A percentile compares a stretch with the other conserved stretches of the same genome.
Evolutionary conservation across 2,329 filamentous ascomycete genomes (phyloP).

Genomic region (Colletotrichum lindemuthianum): DNA sequence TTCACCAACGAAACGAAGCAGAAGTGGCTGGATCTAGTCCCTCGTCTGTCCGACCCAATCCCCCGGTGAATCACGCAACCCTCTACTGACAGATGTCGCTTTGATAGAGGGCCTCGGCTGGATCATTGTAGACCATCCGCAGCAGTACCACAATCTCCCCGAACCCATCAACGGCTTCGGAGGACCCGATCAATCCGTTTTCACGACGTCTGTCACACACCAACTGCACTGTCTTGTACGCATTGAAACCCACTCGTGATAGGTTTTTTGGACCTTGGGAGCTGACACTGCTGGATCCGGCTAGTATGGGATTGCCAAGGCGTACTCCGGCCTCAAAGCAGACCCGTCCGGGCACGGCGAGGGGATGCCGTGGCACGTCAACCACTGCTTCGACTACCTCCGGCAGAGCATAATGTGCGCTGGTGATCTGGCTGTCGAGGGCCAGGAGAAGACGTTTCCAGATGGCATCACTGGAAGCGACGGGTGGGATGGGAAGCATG

Average conservation of each 20-base stretch:
- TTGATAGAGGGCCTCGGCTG: background rate
- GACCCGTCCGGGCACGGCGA: too few species aligned
- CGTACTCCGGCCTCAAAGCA: too few species aligned
- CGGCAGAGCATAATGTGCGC: conserved; percentile 3
- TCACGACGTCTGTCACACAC: background rate
- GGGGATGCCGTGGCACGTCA: background rate
- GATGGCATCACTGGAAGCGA: too few species aligned
- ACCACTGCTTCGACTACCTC: conserved; percentile 12
- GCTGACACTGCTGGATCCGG: background rate
- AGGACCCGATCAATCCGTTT: background rate
- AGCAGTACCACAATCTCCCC: background rate
- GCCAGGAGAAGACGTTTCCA: background rate
- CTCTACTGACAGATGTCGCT: background rate
- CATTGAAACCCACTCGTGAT: background rate
- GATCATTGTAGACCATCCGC: background rate
- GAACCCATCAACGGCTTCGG: background rate
- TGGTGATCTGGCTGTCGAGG: conserved; percentile 1
- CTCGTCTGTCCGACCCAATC: too few species aligned
- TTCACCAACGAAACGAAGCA: too few species aligned
- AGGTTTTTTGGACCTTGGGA: background rate
- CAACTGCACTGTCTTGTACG: conserved; percentile 4
- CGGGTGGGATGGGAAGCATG: too few species aligned
- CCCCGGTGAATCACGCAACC: too few species aligned
- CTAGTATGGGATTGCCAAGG: too few species aligned
- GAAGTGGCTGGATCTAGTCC: too few species aligned